Percentiles rank a stretch among this genome's conserved stretches.
These are phyloP conservation scores for Ophiostoma sp. DNA, from an alignment of 2,329 filamentous ascomycete species.

Conservation along the genomic window DNA sequence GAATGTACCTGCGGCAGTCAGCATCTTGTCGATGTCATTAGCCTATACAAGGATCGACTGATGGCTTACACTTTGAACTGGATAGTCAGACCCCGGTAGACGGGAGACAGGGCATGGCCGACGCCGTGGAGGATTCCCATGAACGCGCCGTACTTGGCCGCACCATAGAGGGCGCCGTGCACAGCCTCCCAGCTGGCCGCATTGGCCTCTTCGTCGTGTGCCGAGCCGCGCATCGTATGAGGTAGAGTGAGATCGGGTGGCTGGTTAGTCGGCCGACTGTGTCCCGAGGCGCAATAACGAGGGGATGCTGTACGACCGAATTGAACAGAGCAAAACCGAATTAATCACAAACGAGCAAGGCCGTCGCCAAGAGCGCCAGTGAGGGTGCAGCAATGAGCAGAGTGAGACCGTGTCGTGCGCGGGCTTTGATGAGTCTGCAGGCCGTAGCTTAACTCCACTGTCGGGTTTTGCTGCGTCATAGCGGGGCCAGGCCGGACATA, in stretches of 20 bases:
- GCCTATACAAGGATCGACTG: conserved; percentile 18
- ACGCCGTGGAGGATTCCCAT: conserved; percentile 56
- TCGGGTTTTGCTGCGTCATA: conserved; percentile 19
- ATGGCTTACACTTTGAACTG: conserved; percentile 68
- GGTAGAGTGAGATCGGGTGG: neutral
- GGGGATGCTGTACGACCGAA: neutral
- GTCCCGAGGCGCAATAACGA: no score
- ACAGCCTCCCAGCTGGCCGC: conserved; percentile 67
- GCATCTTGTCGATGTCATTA: neutral
- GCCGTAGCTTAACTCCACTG: conserved; percentile 15
- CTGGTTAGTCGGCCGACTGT: neutral
- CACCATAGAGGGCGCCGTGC: conserved; percentile 60
- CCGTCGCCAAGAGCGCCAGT: neutral
- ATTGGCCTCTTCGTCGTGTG: conserved; percentile 61
- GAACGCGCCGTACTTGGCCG: conserved; percentile 66
- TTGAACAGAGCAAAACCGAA: neutral
- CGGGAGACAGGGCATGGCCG: conserved; percentile 60
- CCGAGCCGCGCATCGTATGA: conserved; percentile 42
- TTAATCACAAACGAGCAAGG: neutral
- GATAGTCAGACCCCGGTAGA: conserved; percentile 66
- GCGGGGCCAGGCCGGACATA: conserved; percentile 12
- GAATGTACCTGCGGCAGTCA: conserved; percentile 56
- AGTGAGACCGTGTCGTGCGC: neutral
- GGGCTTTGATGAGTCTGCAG: conserved; percentile 13
- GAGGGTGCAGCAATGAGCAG: neutral